Conservation (phyloP, 371 early-diverging fungal genomes). For the Caulochytrium protostelioides region DNA sequence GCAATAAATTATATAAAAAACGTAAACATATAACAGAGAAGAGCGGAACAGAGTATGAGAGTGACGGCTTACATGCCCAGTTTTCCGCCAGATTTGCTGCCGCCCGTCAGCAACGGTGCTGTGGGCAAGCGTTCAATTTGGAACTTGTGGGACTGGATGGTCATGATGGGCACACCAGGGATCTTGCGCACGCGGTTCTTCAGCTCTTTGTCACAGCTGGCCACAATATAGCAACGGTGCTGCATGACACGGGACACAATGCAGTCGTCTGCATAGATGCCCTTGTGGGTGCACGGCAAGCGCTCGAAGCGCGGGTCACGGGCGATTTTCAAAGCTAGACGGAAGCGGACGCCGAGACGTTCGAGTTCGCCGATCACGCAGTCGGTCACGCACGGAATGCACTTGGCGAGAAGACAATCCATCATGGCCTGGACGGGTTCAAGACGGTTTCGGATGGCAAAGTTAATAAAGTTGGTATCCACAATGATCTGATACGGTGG, state of each 20-base stretch:
- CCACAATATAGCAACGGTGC: slow-evolving; percentile 97
- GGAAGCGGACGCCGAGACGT: slow-evolving; percentile 91
- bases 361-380: slow-evolving; percentile 99
- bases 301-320: slow-evolving; percentile 89
- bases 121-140: slow-evolving; percentile 92
- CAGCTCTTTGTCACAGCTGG: slow-evolving; percentile 96
- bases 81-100: too few relatives aligned
- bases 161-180: slow-evolving; percentile 99
- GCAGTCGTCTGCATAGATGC: slow-evolving; percentile 99
- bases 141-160: slow-evolving; percentile 69
- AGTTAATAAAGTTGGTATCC: slow-evolving; percentile 99
- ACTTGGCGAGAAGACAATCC: slow-evolving; percentile 95
- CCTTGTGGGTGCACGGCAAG: slow-evolving; percentile 94
- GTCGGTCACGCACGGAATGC: slow-evolving; percentile 94
- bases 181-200: slow-evolving; percentile 95
- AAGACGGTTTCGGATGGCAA: slow-evolving; percentile 95
- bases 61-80: too few relatives aligned
- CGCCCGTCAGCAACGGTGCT: too few relatives aligned
- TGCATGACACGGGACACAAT: slow-evolving; percentile 87
- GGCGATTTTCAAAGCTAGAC: slow-evolving; percentile 84
- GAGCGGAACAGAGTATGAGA: too few relatives aligned
- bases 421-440: slow-evolving; percentile 93
- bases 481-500: slow-evolving; percentile 97
- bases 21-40: too few relatives aligned
- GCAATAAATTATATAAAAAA: too few relatives aligned